phyloP scores from a whole-genome alignment of 495 filamentous ascomycete species.

The Hypoxylon subgilvum region DNA sequence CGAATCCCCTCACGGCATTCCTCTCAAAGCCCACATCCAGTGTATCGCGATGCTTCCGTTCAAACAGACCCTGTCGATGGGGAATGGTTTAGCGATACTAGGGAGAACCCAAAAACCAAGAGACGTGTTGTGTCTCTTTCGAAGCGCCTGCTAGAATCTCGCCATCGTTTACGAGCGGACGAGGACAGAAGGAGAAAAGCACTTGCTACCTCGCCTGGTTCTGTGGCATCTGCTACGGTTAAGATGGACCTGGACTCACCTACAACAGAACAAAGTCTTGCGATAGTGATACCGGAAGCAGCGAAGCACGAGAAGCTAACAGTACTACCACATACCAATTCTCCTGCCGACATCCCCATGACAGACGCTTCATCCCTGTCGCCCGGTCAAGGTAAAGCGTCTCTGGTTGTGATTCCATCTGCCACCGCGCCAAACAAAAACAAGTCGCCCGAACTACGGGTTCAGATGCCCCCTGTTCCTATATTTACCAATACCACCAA shows the following conservation, averaged over 20 bases:
- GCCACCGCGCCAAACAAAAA: constrained; percentile 36
- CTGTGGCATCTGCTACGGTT: constrained; percentile 29
- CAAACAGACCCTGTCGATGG: constrained; percentile 59
- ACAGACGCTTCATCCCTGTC: constrained; percentile 24
- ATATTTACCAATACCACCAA: constrained; percentile 43
- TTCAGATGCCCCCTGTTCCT: constrained; percentile 57
- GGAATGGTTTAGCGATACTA: constrained; percentile 48
- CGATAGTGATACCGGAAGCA: neutral
- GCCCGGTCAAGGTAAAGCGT: constrained; percentile 28
- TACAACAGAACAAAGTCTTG: constrained; percentile 28
- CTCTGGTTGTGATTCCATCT: neutral
- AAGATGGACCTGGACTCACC: constrained; percentile 48
- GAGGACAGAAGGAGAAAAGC: constrained; percentile 42
- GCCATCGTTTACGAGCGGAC: constrained; percentile 48
- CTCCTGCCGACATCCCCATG: constrained; percentile 32
- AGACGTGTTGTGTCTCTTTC: constrained; percentile 53
- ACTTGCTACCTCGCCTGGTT: constrained; percentile 19
- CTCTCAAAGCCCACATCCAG: constrained; percentile 41
- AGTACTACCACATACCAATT: neutral
- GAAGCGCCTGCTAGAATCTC: constrained; percentile 54
- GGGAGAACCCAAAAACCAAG: constrained; percentile 41
- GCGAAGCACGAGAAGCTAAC: constrained; percentile 18
- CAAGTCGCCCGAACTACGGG: constrained; percentile 55
- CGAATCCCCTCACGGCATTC: constrained; percentile 38
- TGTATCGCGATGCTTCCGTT: constrained; percentile 53